Evolutionary conservation across 2,329 filamentous ascomycete species (phyloP), one percentile per base, ranked within the genome.

Genomic region (Penicillium palitans): DNA sequence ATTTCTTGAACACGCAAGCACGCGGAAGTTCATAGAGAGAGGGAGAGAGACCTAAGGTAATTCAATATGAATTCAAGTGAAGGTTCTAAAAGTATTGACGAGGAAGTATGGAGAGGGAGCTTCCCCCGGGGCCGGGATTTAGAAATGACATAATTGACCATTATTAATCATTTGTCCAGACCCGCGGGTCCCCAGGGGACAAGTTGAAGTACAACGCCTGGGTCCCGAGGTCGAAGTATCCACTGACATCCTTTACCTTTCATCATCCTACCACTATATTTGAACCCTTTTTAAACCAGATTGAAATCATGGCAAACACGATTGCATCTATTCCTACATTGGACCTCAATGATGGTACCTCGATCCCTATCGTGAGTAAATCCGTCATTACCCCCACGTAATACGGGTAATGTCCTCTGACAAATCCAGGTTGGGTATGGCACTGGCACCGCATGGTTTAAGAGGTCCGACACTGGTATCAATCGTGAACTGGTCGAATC

Each of bases 371-470:
- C 76, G 80, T 83, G 68, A 64, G 75, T 67, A n/a, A 5, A 41
- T 41, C 57, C 24, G 15, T 42, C 25, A 19, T 9, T 27, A 39
- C 10, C 12, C 35, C 29, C 19, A n/a, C 31, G 17, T 25, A 29
- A n/a, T 37, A 25, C 12, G 21, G 46, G 15, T 13, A 37, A 41
- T 33, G 4, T 48, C 33, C 17, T 45, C 57, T 62, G 24, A 64
- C 24, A 17, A 25, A 42, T 12, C 5, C 50, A 85, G 83, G 72
- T 88, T 19, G 85, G 78, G 24, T 88, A 84, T 72, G 85, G 86
- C 27, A 83, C 82, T 0, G 86, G 86, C 31, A 88, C 86, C 1
- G 83, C 84, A 1, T 88, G 84, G 85, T 87, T 78, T 70, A 89
- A 89, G 71, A 72, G 63, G 2, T 75, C 76, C 2, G 77, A 75